A percentile compares a stretch with the other conserved stretches of the same genome.
Evolutionary conservation across 1,284 basidiomycete genomes (phyloP).

Genomic region (Hypsizygus ulmarius): DNA sequence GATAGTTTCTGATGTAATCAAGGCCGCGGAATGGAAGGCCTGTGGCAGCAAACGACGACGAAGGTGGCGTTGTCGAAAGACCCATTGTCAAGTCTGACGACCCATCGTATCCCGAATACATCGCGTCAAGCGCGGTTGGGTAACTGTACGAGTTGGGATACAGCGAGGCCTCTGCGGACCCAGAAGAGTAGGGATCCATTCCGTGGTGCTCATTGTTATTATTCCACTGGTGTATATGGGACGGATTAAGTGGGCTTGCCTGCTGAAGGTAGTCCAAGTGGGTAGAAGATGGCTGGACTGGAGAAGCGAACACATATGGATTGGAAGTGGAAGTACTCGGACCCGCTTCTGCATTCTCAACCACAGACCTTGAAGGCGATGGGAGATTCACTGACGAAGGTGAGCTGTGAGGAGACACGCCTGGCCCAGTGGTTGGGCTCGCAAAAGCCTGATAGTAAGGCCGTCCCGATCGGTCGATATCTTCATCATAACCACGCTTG

Average conservation of each 20-base stretch:
- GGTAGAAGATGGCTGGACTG: constrained; percentile 46
- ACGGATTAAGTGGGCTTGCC: constrained; percentile 39
- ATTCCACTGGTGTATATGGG: constrained; percentile 44
- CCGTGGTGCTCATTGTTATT: constrained; percentile 36
- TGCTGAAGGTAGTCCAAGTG: constrained; percentile 55
- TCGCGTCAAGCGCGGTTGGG: constrained; percentile 45
- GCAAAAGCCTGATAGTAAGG: constrained; percentile 52
- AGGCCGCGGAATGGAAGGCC: constrained; percentile 78
- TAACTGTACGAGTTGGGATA: constrained; percentile 41
- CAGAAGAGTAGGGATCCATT: constrained; percentile 43
- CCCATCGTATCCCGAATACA: constrained; percentile 44
- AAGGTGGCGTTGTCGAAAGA: constrained; percentile 55
- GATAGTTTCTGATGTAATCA: constrained; percentile 75
- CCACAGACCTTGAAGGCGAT: constrained; percentile 56
- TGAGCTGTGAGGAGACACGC: constrained; percentile 59
- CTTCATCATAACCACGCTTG: constrained; percentile 67
- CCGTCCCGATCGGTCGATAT: constrained; percentile 37
- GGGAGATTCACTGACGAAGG: constrained; percentile 69
- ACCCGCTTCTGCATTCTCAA: constrained; percentile 44
- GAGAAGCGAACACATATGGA: constrained; percentile 41
- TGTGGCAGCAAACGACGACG: constrained; percentile 58
- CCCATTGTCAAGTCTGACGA: constrained; percentile 38
- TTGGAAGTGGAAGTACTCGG: constrained; percentile 38
- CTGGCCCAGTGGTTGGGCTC: constrained; percentile 45
- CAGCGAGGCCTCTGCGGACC: constrained; percentile 35